A percentile compares a stretch with the other conserved stretches of the same genome.
Evolutionary conservation across 2,329 filamentous ascomycete genomes (phyloP).

Genomic region (Ampelomyces quisqualis): DNA sequence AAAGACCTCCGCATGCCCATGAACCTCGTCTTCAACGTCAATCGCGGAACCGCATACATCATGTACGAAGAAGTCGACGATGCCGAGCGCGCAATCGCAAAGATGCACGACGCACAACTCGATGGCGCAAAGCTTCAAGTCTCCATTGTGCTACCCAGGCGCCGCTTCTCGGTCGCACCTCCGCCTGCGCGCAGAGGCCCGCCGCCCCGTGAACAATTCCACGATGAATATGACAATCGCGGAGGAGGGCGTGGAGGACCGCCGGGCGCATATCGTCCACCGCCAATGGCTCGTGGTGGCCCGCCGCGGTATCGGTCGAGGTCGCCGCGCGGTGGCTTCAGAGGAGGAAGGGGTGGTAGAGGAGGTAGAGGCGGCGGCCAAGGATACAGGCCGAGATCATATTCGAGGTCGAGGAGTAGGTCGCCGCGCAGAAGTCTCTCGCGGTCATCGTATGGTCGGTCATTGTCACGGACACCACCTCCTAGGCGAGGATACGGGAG

Average conservation of each 20-base stretch:
- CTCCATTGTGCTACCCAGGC: constrained; percentile 81
- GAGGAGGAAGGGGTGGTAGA: constrained; percentile 40
- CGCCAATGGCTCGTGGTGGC: constrained; percentile 37
- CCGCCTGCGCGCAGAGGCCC: constrained; percentile 65
- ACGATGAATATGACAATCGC: constrained; percentile 24
- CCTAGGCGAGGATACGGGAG: constrained; percentile 54
- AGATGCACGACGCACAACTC: constrained; percentile 97
- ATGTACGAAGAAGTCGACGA: constrained; percentile 74
- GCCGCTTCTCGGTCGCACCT: constrained; percentile 78
- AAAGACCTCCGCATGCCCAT: constrained; percentile 86
- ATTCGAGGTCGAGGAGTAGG: constrained; percentile 44
- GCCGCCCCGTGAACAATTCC: constrained; percentile 29
- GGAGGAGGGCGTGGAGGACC: constrained; percentile 32
- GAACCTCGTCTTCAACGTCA: constrained; percentile 81
- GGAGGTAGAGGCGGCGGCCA: constrained; percentile 36
- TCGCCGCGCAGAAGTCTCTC: constrained; percentile 46
- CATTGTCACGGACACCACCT: constrained; percentile 37
- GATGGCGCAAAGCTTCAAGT: constrained; percentile 82
- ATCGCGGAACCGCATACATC: constrained; percentile 92
- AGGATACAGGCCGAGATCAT: constrained; percentile 30
- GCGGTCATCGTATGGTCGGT: constrained; percentile 46
- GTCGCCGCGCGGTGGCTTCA: constrained; percentile 42
- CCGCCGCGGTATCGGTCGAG: constrained; percentile 33
- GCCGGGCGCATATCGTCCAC: constrained; percentile 40
- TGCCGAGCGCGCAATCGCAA: constrained; percentile 84